Base-by-base conservation (phyloP, 1,139 yeast genomes). In the Yamadazyma aaseri region DNA sequence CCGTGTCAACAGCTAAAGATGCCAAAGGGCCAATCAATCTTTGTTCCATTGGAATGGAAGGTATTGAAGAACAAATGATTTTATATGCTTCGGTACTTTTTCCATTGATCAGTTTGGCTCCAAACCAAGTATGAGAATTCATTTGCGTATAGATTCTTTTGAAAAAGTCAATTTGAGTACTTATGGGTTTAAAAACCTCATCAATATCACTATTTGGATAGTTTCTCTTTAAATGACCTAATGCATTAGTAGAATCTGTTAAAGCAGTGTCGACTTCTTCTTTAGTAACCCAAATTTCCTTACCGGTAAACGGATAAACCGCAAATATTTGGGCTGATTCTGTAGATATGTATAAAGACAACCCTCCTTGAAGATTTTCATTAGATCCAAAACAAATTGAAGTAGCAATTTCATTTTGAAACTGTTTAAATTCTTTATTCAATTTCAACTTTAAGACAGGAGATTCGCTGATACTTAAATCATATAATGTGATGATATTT, bases 361-460 rank as follows among this genome's bases (percentile, higher is more conserved):
- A 51, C 1, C 59, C 45, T 2, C 73, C 73, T 5, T 54, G 37
- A 22, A 68, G 47, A 34, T 50, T 51, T 3, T 35, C 30, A 2
- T 40, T 28, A 0, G 71, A 61, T 1, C 72, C 76, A 48, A 65
- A 67, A 0, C 61, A 34, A 5, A 69, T 61, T 3, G 71, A 63
- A 2, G 51, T 46, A 3, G 58, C 60, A 0, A 20, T 28, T 9
- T 46, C 45, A n/a, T 42, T 42, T 3, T 40, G 31, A 17, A 58
- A 53, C 13, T 35, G 38, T 1, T 37, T 35, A 12, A 29, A 35
- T 10, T 9, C 6, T 0, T 36, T 26, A 6, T 38, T 41, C 31
- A 64, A 47, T 28, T 56, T 47, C 11, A 66, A 32, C 2, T 33
- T 14, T 17, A 62, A 28, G 35, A 50, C 50, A 1, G 73, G 72